These are phyloP conservation scores for Amanita pallidorosea DNA, from an alignment of 768 basidiomycete genomes.

Conservation along the genomic window DNA sequence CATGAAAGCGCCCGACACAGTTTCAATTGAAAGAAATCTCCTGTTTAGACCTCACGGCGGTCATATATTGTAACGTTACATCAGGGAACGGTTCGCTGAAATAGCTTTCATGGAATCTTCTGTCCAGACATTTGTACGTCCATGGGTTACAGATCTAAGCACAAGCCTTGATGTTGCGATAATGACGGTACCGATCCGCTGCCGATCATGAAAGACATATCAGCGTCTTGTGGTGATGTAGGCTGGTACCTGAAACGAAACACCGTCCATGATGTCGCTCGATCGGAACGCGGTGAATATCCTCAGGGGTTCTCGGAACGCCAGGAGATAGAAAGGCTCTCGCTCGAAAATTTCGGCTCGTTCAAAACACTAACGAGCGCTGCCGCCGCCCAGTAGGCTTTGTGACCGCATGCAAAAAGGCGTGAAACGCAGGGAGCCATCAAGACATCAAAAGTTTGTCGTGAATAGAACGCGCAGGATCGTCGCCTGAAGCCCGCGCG, in stretches of 20 bases:
- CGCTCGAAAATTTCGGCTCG: background rate
- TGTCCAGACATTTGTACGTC: background rate
- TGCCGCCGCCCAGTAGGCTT: background rate
- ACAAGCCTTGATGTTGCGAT: background rate
- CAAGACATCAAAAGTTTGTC: background rate
- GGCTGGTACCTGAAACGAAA: background rate
- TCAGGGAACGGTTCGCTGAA: background rate
- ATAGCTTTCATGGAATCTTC: background rate
- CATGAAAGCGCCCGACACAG: background rate
- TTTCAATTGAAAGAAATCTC: background rate
- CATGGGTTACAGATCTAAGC: background rate
- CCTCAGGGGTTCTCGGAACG: background rate
- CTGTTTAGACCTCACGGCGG: background rate
- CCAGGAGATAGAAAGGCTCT: background rate
- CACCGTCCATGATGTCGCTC: background rate
- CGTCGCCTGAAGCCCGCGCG: background rate
- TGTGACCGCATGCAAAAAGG: background rate
- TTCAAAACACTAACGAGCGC: background rate
- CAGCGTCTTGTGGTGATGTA: background rate
- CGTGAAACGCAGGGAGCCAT: background rate
- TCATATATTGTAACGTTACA: background rate
- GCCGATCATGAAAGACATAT: background rate
- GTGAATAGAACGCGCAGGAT: background rate
- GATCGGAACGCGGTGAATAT: no score
- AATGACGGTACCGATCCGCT: background rate